Percentiles rank a stretch among this genome's conserved stretches.
These are phyloP conservation scores for Tuber calosporum DNA, from an alignment of 495 filamentous ascomycete species.

Conservation along the genomic window DNA sequence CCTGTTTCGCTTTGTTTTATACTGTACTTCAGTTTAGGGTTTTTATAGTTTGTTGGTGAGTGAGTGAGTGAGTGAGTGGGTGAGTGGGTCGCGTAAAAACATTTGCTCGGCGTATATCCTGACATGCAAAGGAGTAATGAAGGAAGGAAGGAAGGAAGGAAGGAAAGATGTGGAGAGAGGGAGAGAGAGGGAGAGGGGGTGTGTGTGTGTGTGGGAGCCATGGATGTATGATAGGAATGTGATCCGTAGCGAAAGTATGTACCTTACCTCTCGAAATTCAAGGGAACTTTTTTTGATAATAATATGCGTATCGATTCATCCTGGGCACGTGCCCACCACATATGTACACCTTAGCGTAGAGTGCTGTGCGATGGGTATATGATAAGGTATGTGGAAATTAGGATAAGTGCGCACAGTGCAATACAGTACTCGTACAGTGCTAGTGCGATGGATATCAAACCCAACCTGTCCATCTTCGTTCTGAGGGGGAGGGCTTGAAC, in stretches of 20 bases:
- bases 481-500: not conserved
- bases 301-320: not conserved
- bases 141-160: not conserved
- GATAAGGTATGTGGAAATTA: too few relatives aligned
- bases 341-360: not conserved
- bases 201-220: too few relatives aligned
- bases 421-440: not conserved
- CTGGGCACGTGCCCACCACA: not conserved
- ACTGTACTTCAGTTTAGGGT: too few relatives aligned
- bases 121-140: not conserved
- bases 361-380: not conserved
- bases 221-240: not conserved
- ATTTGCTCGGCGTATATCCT: too few relatives aligned
- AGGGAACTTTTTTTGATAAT: not conserved
- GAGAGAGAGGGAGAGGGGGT: too few relatives aligned
- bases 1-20: too few relatives aligned
- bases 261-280: not conserved
- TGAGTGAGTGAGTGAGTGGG: too few relatives aligned
- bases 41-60: too few relatives aligned
- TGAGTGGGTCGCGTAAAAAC: too few relatives aligned
- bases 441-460: not conserved
- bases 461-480: not conserved
- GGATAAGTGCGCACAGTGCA: not conserved
- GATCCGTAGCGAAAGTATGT: not conserved
- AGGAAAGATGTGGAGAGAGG: not conserved